phyloP scores from a whole-genome alignment of 108 stramenopile species.

The Thalassiosira profunda region DNA sequence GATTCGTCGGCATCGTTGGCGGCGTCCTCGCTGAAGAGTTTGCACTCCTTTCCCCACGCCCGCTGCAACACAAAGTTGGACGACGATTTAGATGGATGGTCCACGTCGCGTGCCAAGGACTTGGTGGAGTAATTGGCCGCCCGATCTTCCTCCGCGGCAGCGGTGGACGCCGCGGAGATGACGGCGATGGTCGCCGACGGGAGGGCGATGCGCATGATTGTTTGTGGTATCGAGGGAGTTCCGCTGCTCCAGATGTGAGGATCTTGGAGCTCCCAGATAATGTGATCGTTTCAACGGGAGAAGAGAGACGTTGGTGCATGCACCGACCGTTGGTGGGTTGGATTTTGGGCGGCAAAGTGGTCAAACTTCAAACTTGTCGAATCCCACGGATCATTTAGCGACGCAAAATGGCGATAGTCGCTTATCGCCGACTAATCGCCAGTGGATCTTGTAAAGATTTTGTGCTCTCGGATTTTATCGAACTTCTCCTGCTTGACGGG shows the following conservation, averaged over 20 bases:
- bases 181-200: conserved; percentile 19
- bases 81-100: conserved; percentile 2
- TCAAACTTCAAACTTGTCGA: too few species aligned
- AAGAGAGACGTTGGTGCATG: too few species aligned
- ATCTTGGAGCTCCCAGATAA: neutral
- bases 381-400: too few species aligned
- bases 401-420: too few species aligned
- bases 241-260: neutral
- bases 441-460: too few species aligned
- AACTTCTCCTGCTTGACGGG: too few species aligned
- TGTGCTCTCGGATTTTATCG: too few species aligned
- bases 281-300: conserved; percentile 1
- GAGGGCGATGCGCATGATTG: conserved; percentile 32
- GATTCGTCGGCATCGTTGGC: neutral
- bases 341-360: too few species aligned
- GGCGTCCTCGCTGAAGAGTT: neutral
- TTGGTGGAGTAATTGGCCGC: neutral
- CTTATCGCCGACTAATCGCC: too few species aligned
- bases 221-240: neutral
- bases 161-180: conserved; percentile 1
- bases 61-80: neutral
- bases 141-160: neutral
- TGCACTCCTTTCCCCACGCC: conserved; percentile 4
- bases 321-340: too few species aligned
- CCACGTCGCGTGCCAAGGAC: neutral